Conservation (phyloP, 2,329 filamentous ascomycete species). For the Lachnellula arida region DNA sequence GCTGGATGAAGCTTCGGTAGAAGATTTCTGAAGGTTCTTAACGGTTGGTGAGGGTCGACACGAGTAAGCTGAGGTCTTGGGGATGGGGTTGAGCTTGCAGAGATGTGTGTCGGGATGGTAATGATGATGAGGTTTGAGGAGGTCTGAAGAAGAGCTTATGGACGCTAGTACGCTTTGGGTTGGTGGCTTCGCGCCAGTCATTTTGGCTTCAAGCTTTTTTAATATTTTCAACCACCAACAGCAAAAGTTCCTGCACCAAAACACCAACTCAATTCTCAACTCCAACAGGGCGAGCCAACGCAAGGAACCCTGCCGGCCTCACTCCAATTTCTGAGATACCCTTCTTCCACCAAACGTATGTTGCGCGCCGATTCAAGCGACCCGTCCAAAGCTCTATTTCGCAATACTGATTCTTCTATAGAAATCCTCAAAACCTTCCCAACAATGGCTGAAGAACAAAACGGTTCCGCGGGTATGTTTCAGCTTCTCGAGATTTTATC, state of each 20-base stretch:
- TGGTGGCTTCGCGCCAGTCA: not conserved
- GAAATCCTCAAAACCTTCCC: constrained; percentile 6
- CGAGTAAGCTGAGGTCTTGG: constrained; percentile 20
- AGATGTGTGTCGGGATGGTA: constrained; percentile 23
- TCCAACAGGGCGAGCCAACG: constrained; percentile 53
- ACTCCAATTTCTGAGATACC: not conserved
- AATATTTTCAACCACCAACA: not conserved
- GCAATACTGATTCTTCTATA: constrained; percentile 3
- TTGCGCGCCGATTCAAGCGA: not conserved
- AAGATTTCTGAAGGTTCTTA: constrained; percentile 10
- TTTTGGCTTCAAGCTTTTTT: constrained; percentile 2
- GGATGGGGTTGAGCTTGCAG: constrained; percentile 26
- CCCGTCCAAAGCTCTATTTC: not conserved
- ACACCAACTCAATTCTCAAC: constrained; percentile 9
- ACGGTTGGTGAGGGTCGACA: constrained; percentile 23
- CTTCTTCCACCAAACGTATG: constrained; percentile 6
- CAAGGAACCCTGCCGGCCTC: constrained; percentile 51
- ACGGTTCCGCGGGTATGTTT: constrained; percentile 29
- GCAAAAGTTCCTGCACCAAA: not conserved
- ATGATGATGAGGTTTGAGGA: constrained; percentile 25
- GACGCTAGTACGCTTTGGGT: constrained; percentile 1
- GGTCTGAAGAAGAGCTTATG: constrained; percentile 6
- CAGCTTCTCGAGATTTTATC: not conserved
- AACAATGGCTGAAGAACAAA: constrained; percentile 33
- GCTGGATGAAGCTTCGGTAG: constrained; percentile 28